These are phyloP conservation scores for Thielaviopsis cerberus DNA, from an alignment of 2,329 filamentous ascomycete species.

Conservation along the genomic window DNA sequence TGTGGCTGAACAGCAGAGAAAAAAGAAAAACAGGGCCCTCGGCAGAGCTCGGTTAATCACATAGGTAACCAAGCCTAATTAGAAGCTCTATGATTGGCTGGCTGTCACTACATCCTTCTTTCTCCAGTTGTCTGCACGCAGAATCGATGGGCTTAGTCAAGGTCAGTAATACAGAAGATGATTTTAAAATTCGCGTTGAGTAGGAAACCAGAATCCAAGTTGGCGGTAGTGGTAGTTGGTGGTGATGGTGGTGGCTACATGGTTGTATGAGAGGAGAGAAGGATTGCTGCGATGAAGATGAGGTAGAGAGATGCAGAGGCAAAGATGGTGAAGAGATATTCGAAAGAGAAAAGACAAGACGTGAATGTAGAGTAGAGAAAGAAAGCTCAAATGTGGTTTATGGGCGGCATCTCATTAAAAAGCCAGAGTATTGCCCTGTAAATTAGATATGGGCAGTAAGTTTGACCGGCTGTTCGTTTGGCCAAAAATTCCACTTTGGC, in stretches of 20 bases:
- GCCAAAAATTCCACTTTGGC: neutral
- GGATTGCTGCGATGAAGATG: too few species aligned
- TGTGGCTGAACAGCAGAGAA: slow-evolving; percentile 4
- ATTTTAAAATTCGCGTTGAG: too few species aligned
- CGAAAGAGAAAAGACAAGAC: neutral
- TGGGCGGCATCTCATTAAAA: neutral
- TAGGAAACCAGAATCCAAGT: too few species aligned
- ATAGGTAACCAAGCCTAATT: slow-evolving; percentile 6
- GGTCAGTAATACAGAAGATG: too few species aligned
- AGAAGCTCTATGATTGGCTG: slow-evolving; percentile 10
- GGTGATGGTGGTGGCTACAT: too few species aligned
- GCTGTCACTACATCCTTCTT: slow-evolving; percentile 2
- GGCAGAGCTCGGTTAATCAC: slow-evolving; percentile 12
- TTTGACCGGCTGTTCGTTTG: neutral
- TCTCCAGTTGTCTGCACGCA: too few species aligned
- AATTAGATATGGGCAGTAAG: neutral
- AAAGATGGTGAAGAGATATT: neutral
- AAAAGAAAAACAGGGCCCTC: slow-evolving; percentile 3
- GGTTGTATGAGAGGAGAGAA: neutral
- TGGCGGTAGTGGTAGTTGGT: too few species aligned
- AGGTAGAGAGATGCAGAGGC: neutral
- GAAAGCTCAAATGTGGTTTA: neutral
- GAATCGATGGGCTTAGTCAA: too few species aligned
- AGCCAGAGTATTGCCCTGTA: neutral
- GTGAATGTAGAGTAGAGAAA: too few species aligned